Evolutionary conservation across 192 early-diverging fungal species (phyloP).

Genomic region (Diversispora epigaea): DNA sequence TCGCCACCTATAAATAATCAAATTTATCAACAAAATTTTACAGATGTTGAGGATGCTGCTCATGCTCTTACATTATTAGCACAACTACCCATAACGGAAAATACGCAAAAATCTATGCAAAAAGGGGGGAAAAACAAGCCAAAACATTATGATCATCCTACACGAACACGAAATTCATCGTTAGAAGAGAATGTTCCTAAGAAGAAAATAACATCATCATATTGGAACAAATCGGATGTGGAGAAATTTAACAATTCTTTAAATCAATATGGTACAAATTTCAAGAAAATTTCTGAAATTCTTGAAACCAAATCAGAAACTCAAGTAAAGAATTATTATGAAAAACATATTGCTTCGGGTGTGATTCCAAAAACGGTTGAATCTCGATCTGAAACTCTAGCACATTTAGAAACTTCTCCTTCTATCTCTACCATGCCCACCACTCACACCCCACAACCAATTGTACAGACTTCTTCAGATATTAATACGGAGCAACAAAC

Average conservation of each 20-base stretch:
- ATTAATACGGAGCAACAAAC: too few relatives aligned
- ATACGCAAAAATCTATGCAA: background rate
- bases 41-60: background rate
- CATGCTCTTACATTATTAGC: background rate
- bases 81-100: background rate
- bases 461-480: too few relatives aligned
- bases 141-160: background rate
- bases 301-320: background rate
- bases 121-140: background rate
- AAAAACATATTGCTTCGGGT: background rate
- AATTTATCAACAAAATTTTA: background rate
- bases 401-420: too few relatives aligned
- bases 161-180: background rate
- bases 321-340: constrained; percentile 13
- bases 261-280: background rate
- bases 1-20: background rate
- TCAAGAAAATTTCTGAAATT: background rate
- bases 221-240: constrained; percentile 10
- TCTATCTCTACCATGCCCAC: too few relatives aligned
- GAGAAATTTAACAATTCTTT: background rate
- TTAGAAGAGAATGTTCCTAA: background rate
- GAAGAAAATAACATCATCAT: constrained; percentile 3
- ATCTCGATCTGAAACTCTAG: background rate
- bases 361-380: background rate
- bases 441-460: too few relatives aligned